Evolutionary conservation across 352 stramenopile genomes (phyloP).

Genomic region (Pelagophyceae sp.): DNA sequence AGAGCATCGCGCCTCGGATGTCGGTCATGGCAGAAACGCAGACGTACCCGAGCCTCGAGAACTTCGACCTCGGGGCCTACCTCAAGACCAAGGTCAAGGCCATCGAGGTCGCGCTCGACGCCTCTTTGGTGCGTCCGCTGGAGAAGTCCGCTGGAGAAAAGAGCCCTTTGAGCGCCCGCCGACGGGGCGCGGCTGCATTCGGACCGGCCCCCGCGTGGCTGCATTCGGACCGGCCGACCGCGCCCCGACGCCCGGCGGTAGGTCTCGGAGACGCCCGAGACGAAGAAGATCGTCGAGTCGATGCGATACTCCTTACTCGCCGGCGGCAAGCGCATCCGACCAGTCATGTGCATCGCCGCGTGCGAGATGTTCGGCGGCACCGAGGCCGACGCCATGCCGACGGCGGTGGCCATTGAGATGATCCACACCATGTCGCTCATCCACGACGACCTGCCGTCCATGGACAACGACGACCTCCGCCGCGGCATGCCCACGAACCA

Average conservation of each 20-base stretch:
- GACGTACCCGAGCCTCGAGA: no score
- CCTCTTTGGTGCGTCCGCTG: conserved; percentile 10
- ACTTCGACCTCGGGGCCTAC: conserved; percentile 21
- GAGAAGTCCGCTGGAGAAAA: neutral
- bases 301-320: conserved; percentile 63
- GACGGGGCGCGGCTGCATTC: no score
- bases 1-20: neutral
- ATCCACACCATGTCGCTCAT: conserved; percentile 77
- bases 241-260: neutral
- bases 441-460: conserved; percentile 68
- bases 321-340: conserved; percentile 63
- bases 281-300: conserved; percentile 11
- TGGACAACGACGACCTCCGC: conserved; percentile 71
- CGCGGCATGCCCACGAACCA: conserved; percentile 68
- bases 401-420: conserved; percentile 66
- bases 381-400: conserved; percentile 55
- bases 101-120: conserved; percentile 23
- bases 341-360: conserved; percentile 60
- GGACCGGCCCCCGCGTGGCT: neutral
- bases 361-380: conserved; percentile 65
- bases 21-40: neutral
- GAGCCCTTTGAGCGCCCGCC: no score
- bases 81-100: conserved; percentile 14
- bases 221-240: no score
- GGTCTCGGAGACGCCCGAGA: conserved; percentile 2